Base-by-base conservation (phyloP, 108 stramenopile species). In the Craspedostauros australis region DNA sequence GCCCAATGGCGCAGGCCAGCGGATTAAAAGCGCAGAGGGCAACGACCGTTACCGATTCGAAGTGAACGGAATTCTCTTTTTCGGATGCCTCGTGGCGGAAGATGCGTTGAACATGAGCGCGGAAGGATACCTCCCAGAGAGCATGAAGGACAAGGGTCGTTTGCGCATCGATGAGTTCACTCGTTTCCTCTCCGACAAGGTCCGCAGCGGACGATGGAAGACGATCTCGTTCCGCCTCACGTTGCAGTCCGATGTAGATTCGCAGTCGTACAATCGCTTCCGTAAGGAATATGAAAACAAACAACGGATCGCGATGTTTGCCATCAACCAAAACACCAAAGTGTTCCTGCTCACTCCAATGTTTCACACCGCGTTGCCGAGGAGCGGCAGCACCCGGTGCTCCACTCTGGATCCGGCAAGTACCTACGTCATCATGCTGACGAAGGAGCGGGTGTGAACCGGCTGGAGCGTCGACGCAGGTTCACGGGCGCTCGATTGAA, bases 321-420 rank as follows among this genome's bases (percentile, higher is more conserved):
- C 62, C 30, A 50, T 82, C 5, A 50, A 57, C 8, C 62, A 75
- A 52, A 49, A 72, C 7, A 73, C 75, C 15, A 86, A 86, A 51
- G 39, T 80, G 7, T 86, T 82, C 60, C 48, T 86, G 39, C 66
- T 86, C 7, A 80, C 80, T 7, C 84, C 84, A 0, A 80, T 77
- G 30, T 86, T 82, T 57, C 64, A 77, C 38, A 29, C 56, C 7
- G 42, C 48, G 36, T 56, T 25, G 51, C 43, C 39, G 59, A 56
- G 43, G 50, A 72, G 46, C 36, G n/a, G n/a, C n/a, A n/a, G n/a
- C n/a, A n/a, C n/a, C n/a, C n/a, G n/a, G n/a, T n/a, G n/a, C n/a
- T n/a, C n/a, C n/a, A n/a, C n/a, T n/a, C n/a, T n/a, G n/a, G n/a
- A n/a, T n/a, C n/a, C n/a, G n/a, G n/a, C n/a, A n/a, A n/a, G n/a